phyloP scores from a whole-genome alignment of 225 moss, liverwort and hornwort genomes.

The Lunularia cruciata region DNA sequence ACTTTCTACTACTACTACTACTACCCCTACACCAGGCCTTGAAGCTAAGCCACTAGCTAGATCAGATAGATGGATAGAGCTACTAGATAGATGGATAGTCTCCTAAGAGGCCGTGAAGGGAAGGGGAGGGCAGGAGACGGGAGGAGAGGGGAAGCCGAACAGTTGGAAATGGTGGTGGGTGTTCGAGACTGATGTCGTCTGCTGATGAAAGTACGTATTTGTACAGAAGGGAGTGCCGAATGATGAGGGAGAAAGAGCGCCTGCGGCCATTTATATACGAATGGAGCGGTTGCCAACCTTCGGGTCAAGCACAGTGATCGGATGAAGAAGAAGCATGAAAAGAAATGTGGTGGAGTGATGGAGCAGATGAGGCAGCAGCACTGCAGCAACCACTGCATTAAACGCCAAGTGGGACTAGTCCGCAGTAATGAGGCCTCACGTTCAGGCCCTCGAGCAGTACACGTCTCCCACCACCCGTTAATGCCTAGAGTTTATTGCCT shows the following conservation, averaged over 20 bases:
- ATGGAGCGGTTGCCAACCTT: not conserved
- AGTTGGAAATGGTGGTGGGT: not conserved
- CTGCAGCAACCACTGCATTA: conserved; percentile 29
- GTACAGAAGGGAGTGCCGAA: conserved; percentile 28
- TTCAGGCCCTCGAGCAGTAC: conserved; percentile 30
- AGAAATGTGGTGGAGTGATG: conserved; percentile 23
- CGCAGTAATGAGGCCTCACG: conserved; percentile 46
- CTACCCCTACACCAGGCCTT: not conserved
- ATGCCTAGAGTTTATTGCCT: not conserved
- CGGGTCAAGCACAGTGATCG: conserved; percentile 20
- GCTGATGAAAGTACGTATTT: conserved; percentile 13
- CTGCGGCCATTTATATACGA: conserved; percentile 41
- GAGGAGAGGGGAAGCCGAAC: not conserved
- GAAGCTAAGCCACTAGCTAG: conserved; percentile 5
- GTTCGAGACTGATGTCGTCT: conserved; percentile 16
- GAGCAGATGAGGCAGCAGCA: conserved; percentile 15
- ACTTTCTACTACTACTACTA: not conserved
- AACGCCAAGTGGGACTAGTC: conserved; percentile 34
- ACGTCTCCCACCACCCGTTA: conserved; percentile 34
- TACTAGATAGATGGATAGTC: not conserved
- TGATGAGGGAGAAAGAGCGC: conserved; percentile 35
- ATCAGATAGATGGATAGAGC: not conserved
- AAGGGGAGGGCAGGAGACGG: not conserved
- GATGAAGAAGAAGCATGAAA: conserved; percentile 29
- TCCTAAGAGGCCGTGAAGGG: not conserved